Evolutionary conservation across 306 rosid genomes (phyloP).

Genomic region (Prunus mira): DNA sequence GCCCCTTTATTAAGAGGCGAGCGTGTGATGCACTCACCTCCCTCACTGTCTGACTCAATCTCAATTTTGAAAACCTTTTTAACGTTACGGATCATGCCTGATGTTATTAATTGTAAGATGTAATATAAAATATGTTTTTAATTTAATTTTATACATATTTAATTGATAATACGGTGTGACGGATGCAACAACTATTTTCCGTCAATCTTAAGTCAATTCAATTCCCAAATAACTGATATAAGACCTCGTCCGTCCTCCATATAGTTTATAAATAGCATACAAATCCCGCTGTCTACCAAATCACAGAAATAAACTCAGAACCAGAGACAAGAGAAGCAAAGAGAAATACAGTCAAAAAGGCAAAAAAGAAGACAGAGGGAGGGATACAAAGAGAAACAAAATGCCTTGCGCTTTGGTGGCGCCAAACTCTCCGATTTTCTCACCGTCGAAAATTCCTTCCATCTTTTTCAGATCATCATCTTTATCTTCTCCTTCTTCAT

Average conservation of each 20-base stretch:
- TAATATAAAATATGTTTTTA: no score
- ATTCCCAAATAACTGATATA: background rate
- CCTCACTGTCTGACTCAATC: background rate
- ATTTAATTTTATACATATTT: no score
- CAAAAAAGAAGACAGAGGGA: no score
- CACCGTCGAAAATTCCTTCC: conserved; percentile 36
- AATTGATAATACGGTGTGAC: no score
- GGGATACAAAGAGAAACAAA: background rate
- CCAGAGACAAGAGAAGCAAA: background rate
- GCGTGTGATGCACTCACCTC: background rate
- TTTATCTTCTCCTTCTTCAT: conserved; percentile 19
- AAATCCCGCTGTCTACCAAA: background rate
- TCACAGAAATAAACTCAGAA: background rate
- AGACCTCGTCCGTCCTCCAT: background rate
- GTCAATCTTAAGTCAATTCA: background rate
- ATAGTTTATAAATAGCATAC: background rate
- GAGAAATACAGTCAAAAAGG: background rate
- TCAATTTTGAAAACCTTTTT: no score
- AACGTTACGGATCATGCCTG: no score
- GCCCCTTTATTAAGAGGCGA: no score
- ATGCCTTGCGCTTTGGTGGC: conserved; percentile 41
- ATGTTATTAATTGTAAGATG: no score
- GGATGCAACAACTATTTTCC: no score
- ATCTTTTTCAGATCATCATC: conserved; percentile 27
- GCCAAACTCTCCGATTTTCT: conserved; percentile 40